Evolutionary conservation across 495 filamentous ascomycete species (phyloP), one percentile per base, ranked within the genome.

Genomic region (Oleoguttula mirabilis): DNA sequence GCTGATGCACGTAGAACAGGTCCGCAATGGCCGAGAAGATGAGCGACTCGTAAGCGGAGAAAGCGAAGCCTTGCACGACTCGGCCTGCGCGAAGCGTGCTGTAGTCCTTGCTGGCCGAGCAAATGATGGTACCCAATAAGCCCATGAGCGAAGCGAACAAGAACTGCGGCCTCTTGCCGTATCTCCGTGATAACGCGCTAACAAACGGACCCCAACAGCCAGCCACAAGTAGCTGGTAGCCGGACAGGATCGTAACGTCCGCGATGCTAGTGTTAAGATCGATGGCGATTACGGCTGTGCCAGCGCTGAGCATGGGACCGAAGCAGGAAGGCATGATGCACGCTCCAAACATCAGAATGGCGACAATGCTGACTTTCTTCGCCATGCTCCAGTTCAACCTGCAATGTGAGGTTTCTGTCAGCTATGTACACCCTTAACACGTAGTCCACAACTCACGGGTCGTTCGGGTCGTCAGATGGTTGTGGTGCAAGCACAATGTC

Each of bases 1-100:
- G 53, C 27, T 56, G 32, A 36, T 56, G 53, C 8, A 56, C 53
- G 50, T 53, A 56, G 37, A 39, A 56, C 14, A 56, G 33, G 20
- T 56, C 53, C 1, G 40, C 53, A 27, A 56, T 43, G 35, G 49
- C 43, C 7, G 50, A 46, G 11, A 50, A 28, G 14, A 50, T 46
- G 2, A 56, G 25, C n/a, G 31, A 36, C 27, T 56, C 53, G 33
- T 54, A 53, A 5, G 53, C 53, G 10, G 50, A 47, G 20, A 51
- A 48, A 20, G 12, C 10, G 3, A 37, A 10, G 19, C 34, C 34
- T 22, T 37, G 16, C 8, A 37, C 7, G 10, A 28, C n/a, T n/a
- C 25, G 25, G 25, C 25, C 25, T n/a, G 25, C 25, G 7, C 7
- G 25, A 7, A 28, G 25, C 25, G n/a, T 28, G n/a, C n/a, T n/a